Percentiles rank a stretch among this genome's conserved stretches.
Evolutionary conservation across 305 asterid genomes (phyloP).

Genomic region (Fraxinus albicans): DNA sequence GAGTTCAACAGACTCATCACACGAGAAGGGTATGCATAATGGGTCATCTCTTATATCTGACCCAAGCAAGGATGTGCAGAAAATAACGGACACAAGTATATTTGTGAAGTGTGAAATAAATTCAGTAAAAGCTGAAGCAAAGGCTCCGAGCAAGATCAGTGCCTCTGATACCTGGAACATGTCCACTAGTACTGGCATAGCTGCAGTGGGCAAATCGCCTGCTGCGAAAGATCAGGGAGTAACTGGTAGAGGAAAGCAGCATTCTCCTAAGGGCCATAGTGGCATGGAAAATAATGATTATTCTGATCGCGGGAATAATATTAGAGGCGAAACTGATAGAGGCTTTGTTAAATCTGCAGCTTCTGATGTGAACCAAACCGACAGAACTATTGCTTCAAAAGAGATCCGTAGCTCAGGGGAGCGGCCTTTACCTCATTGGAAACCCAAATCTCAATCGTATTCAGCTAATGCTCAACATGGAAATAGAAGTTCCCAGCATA

Average conservation of each 20-base stretch:
- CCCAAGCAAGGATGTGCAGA: constrained; percentile 36
- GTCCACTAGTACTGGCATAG: constrained; percentile 26
- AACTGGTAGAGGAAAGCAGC: constrained; percentile 62
- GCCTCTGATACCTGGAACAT: constrained; percentile 28
- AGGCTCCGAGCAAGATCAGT: constrained; percentile 20
- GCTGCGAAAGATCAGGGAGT: constrained; percentile 53
- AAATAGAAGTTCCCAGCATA: constrained; percentile 39
- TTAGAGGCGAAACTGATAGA: constrained; percentile 45
- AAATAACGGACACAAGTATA: constrained; percentile 31
- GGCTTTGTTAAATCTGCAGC: constrained; percentile 35
- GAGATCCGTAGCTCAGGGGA: constrained; percentile 56
- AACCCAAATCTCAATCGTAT: constrained; percentile 59
- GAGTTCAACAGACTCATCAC: constrained; percentile 43
- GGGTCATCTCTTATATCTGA: constrained; percentile 43
- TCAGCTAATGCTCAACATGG: constrained; percentile 45
- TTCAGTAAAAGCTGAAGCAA: constrained; percentile 37
- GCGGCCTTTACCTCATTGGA: constrained; percentile 70
- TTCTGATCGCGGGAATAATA: constrained; percentile 35
- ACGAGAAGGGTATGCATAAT: constrained; percentile 28
- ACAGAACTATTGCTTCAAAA: constrained; percentile 38
- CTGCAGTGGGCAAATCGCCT: constrained; percentile 29
- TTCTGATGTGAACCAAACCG: constrained; percentile 42
- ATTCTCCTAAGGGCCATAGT: constrained; percentile 47
- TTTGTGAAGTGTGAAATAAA: constrained; percentile 31
- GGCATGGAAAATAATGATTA: constrained; percentile 37